Conservation (phyloP, 75 land plant species). For the Chamaecyparis obtusa region DNA sequence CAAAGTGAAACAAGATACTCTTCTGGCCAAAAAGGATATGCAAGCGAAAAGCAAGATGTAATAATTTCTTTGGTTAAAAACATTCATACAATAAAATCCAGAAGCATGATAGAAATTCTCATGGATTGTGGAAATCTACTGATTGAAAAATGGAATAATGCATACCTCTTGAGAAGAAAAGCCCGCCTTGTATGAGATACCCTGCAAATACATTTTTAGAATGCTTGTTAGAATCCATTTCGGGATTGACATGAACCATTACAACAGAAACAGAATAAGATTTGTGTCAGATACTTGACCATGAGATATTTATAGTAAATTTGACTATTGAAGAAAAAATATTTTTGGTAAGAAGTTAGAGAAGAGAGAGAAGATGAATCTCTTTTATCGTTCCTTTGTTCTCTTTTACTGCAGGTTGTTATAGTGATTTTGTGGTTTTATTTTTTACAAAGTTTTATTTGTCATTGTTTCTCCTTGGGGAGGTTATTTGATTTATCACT, state of each 20-base stretch:
- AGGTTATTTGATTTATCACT: not conserved
- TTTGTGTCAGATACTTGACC: not conserved
- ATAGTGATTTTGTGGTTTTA: not conserved
- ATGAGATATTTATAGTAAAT: not conserved
- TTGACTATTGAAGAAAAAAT: not conserved
- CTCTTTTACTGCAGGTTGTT: not conserved
- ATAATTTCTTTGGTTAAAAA: too few relatives aligned
- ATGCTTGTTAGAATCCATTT: not conserved
- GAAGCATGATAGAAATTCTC: too few relatives aligned
- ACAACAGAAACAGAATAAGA: not conserved
- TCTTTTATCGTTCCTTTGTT: not conserved
- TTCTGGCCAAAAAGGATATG: not conserved
- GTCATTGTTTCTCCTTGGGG: not conserved
- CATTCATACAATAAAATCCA: too few relatives aligned
- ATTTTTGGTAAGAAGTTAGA: not conserved
- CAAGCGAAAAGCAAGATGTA: not conserved
- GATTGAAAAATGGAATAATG: not conserved
- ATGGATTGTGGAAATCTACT: too few relatives aligned
- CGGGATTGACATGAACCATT: not conserved
- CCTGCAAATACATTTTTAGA: constrained; percentile 5
- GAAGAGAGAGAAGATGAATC: not conserved
- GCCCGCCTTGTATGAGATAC: not conserved
- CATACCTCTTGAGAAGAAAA: constrained; percentile 8
- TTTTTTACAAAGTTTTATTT: not conserved
- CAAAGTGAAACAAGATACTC: not conserved